Conservation (phyloP, 2,329 filamentous ascomycete species). For the Pyrenophora tritici-repentis region DNA sequence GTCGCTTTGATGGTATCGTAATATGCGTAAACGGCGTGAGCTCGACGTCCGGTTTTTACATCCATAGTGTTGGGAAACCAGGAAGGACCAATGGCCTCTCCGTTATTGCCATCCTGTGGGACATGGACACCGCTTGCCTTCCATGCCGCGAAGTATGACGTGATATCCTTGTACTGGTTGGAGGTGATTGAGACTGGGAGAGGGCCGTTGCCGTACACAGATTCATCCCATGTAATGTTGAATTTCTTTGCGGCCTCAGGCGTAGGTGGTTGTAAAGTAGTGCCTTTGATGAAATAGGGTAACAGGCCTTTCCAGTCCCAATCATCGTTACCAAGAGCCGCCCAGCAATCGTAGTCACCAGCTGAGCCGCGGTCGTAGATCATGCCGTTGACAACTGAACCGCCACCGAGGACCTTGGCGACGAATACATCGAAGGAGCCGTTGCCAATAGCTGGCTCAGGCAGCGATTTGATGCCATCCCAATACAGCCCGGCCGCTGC, state of each 20-base stretch:
- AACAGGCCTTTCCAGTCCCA: constrained; percentile 61
- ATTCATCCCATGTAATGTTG: constrained; percentile 37
- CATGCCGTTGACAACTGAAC: constrained; percentile 46
- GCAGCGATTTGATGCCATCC: constrained; percentile 27
- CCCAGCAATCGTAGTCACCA: constrained; percentile 59
- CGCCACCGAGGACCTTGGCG: constrained; percentile 36
- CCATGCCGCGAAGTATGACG: constrained; percentile 32
- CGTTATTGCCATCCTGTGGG: constrained; percentile 29
- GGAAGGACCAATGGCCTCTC: constrained; percentile 29
- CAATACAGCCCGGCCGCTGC: constrained; percentile 26
- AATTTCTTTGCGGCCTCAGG: constrained; percentile 22
- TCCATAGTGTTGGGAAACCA: constrained; percentile 40
- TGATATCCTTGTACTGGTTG: constrained; percentile 36
- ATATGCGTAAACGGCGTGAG: constrained; percentile 37
- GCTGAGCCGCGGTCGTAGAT: constrained; percentile 41
- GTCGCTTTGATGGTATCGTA: constrained; percentile 32
- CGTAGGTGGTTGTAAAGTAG: constrained; percentile 33
- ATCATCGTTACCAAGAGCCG: constrained; percentile 61
- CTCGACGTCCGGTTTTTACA: constrained; percentile 26
- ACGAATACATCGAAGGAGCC: constrained; percentile 27
- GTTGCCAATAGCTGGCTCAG: constrained; percentile 30
- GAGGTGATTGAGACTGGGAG: constrained; percentile 33
- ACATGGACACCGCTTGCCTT: constrained; percentile 25
- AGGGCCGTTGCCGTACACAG: constrained; percentile 31
- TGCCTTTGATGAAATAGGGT: constrained; percentile 35